These are phyloP conservation scores for Ganoderma lucidum DNA, from an alignment of 1,284 basidiomycete species.

Conservation along the genomic window DNA sequence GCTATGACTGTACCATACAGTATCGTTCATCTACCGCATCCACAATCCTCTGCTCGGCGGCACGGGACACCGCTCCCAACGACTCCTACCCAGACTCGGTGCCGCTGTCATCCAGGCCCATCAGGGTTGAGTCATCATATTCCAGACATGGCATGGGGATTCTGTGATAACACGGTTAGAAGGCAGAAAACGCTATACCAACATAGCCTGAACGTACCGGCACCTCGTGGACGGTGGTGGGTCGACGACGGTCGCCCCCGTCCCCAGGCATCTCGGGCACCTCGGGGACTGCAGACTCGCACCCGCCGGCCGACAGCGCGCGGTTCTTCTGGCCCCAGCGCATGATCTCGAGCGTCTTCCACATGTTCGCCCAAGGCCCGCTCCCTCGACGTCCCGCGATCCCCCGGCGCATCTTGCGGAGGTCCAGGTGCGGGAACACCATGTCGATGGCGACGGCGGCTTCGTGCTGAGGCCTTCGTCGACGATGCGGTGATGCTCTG, in stretches of 20 bases:
- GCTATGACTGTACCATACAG: neutral
- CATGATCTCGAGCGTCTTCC: slow-evolving; percentile 5
- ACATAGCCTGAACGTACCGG: neutral
- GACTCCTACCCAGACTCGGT: neutral
- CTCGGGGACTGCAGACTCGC: neutral
- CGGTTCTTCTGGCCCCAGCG: neutral
- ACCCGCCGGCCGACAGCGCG: neutral
- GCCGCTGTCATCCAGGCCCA: neutral
- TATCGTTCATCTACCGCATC: neutral
- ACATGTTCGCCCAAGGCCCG: neutral
- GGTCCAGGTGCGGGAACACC: neutral
- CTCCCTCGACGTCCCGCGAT: neutral
- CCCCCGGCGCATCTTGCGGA: neutral
- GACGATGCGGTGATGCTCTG: neutral
- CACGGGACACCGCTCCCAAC: too few relatives aligned
- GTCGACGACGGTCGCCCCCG: neutral
- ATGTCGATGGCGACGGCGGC: neutral
- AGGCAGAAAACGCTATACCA: too few relatives aligned
- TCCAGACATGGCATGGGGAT: neutral
- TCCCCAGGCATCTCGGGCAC: neutral
- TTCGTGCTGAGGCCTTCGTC: neutral
- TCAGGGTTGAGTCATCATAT: neutral
- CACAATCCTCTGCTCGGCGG: neutral
- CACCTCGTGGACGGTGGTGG: neutral
- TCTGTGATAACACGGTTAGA: neutral